Evolutionary conservation across 2,329 filamentous ascomycete genomes (phyloP), one percentile per base, ranked within the genome.

Genomic region (Clonostachys byssicola): DNA sequence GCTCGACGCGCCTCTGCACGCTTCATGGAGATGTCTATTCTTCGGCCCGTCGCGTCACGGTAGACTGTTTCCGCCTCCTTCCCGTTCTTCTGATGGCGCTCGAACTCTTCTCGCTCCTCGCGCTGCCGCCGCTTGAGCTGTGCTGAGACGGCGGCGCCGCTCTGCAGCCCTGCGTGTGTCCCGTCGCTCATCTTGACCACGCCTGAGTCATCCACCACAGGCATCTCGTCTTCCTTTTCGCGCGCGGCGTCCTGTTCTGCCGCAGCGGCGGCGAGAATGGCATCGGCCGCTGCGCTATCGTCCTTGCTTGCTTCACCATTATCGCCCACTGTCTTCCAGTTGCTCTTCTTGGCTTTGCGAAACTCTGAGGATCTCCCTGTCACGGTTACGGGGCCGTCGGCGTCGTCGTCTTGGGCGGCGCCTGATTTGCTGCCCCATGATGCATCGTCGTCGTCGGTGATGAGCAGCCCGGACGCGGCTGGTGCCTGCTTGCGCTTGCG

Each of bases 1-100:
- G 67, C 67, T 44, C 82, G 80, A n/a, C 89, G 80, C 44, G 89
- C 86, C 65, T 96, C 91, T 17, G 90, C 92, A 20, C 92, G 81
- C 66, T 89, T 90, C 87, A 96, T 89, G 16, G 86, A 85, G 20
- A 97, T 81, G 60, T 99, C 95, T 53, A 99, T 92, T 47, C 95
- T 85, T n/a, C 92, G 81, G 12, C 94, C 94, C 4, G 88, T 94
- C 12, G 95, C 94, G 67, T 99, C 94, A 57, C 94, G 88, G 64
- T 97, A 96, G 20, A 96, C 91, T 0, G 92, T 95, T 67, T 96
- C 90, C 57, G 86, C 79, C 34, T 80, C 79, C 48, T 73, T 68
- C 39, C 63, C 64, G 51, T 63, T 70, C 49, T 69, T 74, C 34
- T 62, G 55, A 56, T 65, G 67, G 51, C 52, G 57, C 50, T 75